Evolutionary conservation across 208 protist genomes (phyloP), one percentile per base, ranked within the genome.

Genomic region (Trypanosoma scelopori): DNA sequence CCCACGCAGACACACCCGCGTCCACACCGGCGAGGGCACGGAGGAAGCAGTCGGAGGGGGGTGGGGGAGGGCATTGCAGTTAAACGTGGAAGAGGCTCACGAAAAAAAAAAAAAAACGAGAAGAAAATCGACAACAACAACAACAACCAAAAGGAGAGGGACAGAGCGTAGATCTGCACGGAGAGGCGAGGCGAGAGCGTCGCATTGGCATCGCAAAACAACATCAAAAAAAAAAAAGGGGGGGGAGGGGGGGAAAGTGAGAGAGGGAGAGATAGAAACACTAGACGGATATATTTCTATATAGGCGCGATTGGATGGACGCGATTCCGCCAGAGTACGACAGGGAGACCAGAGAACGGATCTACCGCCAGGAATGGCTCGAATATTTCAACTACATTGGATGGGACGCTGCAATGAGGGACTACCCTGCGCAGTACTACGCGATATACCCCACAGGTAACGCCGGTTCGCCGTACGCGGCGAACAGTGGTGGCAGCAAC

Each of bases 331-430:
- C 84, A 1, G 84, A 95, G 69, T 95, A 92, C 65, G 86, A 95
- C 53, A 51, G 62, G 18, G 67, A 63, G 11, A 90, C 80, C 4
- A 82, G 81, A 50, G 77, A 94, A 51, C 72, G 89, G 5, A 65
- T 93, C 16, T 95, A 95, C 61, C 82, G 81, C 12, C 89, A 95
- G 48, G 89, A 95, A 47, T 95, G 89, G 87, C 78, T 93, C 0
- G 82, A 95, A 42, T 86, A 93, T 72, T 92, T 95, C 37, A 72
- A 93, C 71, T 92, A 76, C 63, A 87, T 95, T 61, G 89, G 89
- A 22, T 83, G 47, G 28, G 81, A 88, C 6, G 50, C 70, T 4
- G 89, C 89, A 3, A 57, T 69, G 59, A 64, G 66, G 15, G 71
- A 91, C 35, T 74, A 82, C 64, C 86, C 86, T 0, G 82, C 48